Base-by-base conservation (phyloP, 1,284 basidiomycete species). In the Boletus smithii region DNA sequence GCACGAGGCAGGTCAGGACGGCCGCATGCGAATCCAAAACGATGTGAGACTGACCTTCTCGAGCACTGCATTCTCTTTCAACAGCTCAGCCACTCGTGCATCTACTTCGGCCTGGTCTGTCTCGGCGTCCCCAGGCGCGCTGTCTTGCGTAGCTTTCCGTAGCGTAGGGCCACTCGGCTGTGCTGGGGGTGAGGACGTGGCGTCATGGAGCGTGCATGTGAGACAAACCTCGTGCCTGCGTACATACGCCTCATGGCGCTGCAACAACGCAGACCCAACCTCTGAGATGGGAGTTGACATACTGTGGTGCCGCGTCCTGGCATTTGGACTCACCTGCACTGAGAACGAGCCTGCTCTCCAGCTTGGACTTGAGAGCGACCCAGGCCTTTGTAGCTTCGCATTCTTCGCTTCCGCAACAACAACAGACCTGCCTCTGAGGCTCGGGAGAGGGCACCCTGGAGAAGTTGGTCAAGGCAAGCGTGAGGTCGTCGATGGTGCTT, bases 221-320 rank as follows among this genome's bases (percentile, higher is more conserved):
- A 61, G 41, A 66, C 71, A 49, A 49, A 81, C 81, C 73, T 87
- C 80, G 58, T 85, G 81, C 56, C 79, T 75, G 46, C 86, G 81
- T 41, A 93, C 79, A 64, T 89, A 88, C 4, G 86, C 88, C 68
- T 95, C 93, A 64, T 94, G 91, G 53, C 87, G 76, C 60, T 88
- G 83, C 40, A 97, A 68, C 37, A 98, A 70, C 2, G 93, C 93
- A 67, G 93, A 90, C 1, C 95, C 95, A 39, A 97, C 87, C 73
- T 97, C 93, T 92, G 57, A 20, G 43, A 43, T 10, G 38, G 20
- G 41, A 17, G 26, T 60, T 51, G 42, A 40, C 22, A 49, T 43
- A 34, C 7, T 24, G 17, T 29, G 18, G 8, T 30, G 26, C 16
- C 16, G 18, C 26, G n/a, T 14, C 22, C n/a, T 20, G 26, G 14